These are phyloP conservation scores for Ogataea parapolymorpha DNA, from an alignment of 805 yeast genomes.

Conservation along the genomic window DNA sequence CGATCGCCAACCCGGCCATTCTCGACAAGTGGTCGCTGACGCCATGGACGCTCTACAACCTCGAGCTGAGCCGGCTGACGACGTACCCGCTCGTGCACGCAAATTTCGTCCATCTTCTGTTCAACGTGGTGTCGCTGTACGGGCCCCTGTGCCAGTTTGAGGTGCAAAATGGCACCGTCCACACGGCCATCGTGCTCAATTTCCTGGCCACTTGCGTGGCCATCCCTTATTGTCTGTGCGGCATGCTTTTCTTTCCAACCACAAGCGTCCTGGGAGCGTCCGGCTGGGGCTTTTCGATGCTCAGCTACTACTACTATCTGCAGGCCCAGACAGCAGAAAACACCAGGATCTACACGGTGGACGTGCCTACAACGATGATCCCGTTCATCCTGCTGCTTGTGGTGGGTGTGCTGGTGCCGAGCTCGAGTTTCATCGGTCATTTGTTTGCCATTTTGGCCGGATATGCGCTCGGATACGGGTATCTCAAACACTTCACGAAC, in stretches of 20 bases:
- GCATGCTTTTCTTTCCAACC: slow-evolving; percentile 48
- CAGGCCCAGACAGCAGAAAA: slow-evolving; percentile 19
- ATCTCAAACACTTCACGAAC: slow-evolving; percentile 50
- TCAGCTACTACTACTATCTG: slow-evolving; percentile 55
- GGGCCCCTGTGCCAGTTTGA: slow-evolving; percentile 68
- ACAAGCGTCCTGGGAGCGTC: slow-evolving; percentile 64
- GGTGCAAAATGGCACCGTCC: slow-evolving; percentile 72
- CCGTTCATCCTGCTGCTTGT: slow-evolving; percentile 55
- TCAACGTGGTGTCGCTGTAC: slow-evolving; percentile 56
- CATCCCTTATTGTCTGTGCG: slow-evolving; percentile 53
- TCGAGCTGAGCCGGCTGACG: slow-evolving; percentile 54
- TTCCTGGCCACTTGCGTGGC: slow-evolving; percentile 68
- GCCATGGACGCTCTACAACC: slow-evolving; percentile 50
- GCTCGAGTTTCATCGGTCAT: slow-evolving; percentile 73
- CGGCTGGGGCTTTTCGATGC: slow-evolving; percentile 69
- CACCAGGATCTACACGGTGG: slow-evolving; percentile 19
- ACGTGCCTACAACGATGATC: slow-evolving; percentile 54
- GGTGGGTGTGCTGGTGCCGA: slow-evolving; percentile 54
- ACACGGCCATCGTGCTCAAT: slow-evolving; percentile 79
- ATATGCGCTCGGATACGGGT: slow-evolving; percentile 55
- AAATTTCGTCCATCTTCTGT: slow-evolving; percentile 55
- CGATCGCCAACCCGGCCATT: slow-evolving; percentile 26
- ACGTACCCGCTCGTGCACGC: slow-evolving; percentile 71
- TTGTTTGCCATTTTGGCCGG: slow-evolving; percentile 66
- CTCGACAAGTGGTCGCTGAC: slow-evolving; percentile 44